phyloP scores from a whole-genome alignment of 805 yeast species.

The Nakazawaea anatomiae region DNA sequence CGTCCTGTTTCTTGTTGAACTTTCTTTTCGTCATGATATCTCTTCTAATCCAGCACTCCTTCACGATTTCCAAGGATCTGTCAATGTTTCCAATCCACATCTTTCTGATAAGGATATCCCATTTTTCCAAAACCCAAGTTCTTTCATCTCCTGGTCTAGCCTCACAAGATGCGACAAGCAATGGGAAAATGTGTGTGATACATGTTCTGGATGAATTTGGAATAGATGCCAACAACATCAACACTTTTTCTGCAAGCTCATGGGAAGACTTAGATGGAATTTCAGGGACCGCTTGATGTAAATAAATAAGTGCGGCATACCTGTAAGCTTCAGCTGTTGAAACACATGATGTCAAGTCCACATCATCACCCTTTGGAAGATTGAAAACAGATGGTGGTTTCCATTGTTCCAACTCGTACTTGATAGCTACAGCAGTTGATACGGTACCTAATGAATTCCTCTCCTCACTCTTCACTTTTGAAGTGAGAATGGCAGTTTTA shows the following conservation, averaged over 20 bases:
- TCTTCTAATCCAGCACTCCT: slow-evolving; percentile 66
- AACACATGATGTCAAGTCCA: slow-evolving; percentile 53
- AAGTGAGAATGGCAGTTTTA: slow-evolving; percentile 50
- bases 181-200: slow-evolving; percentile 59
- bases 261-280: slow-evolving; percentile 50
- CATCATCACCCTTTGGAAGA: slow-evolving; percentile 32
- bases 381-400: slow-evolving; percentile 38
- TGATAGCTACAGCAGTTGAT: slow-evolving; percentile 49
- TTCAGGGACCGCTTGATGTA: slow-evolving; percentile 70
- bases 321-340: slow-evolving; percentile 70
- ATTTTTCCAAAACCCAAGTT: slow-evolving; percentile 53
- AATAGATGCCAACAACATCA: slow-evolving; percentile 55
- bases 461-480: slow-evolving; percentile 35
- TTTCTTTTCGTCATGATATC: slow-evolving; percentile 34
- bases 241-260: slow-evolving; percentile 52
- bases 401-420: slow-evolving; percentile 51
- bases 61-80: slow-evolving; percentile 60
- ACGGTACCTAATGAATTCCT: slow-evolving; percentile 41
- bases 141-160: slow-evolving; percentile 53
- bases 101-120: slow-evolving; percentile 46
- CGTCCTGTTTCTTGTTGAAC: slow-evolving; percentile 15
- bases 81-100: slow-evolving; percentile 66
- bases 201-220: slow-evolving; percentile 53
- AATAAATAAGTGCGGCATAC: slow-evolving; percentile 49
- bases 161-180: slow-evolving; percentile 62